Conservation (phyloP, 768 basidiomycete species). For the Erythrobasidium yunnanense region DNA sequence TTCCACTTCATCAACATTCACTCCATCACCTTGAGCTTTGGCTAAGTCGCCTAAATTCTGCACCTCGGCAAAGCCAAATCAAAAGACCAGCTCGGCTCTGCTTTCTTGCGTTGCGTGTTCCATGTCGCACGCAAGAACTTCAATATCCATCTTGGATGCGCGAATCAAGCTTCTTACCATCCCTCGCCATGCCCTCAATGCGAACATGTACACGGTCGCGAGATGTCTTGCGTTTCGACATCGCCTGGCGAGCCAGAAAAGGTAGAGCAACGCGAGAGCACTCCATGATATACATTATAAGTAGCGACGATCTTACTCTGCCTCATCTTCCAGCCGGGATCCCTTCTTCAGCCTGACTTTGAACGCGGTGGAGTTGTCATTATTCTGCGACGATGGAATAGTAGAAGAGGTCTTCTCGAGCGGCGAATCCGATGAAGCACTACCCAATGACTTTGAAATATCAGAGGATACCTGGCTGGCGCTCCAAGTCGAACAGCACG, state of each 20-base stretch:
- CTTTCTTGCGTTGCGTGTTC: too few relatives aligned
- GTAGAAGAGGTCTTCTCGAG: conserved; percentile 55
- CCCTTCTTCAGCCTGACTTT: conserved; percentile 32
- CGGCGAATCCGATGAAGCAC: conserved; percentile 40
- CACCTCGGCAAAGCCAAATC: too few relatives aligned
- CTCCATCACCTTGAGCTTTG: too few relatives aligned
- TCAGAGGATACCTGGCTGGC: conserved; percentile 67
- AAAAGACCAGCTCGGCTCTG: too few relatives aligned
- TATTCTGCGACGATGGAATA: conserved; percentile 32
- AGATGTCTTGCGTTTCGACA: conserved; percentile 12
- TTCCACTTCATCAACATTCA: too few relatives aligned
- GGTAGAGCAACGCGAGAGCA: neutral
- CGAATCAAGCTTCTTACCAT: conserved; percentile 22
- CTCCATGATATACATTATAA: neutral
- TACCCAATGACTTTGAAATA: conserved; percentile 39
- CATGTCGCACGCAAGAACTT: neutral
- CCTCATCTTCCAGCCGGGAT: conserved; percentile 14
- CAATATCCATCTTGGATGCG: conserved; percentile 19
- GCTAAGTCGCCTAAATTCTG: too few relatives aligned
- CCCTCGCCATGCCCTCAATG: neutral
- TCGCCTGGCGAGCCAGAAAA: neutral
- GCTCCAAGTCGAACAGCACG: conserved; percentile 69
- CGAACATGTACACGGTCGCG: conserved; percentile 7
- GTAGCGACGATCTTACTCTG: neutral
- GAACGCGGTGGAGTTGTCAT: conserved; percentile 62